phyloP scores from a whole-genome alignment of 257 asterid genomes.

The Galeopsis tetrahit region DNA sequence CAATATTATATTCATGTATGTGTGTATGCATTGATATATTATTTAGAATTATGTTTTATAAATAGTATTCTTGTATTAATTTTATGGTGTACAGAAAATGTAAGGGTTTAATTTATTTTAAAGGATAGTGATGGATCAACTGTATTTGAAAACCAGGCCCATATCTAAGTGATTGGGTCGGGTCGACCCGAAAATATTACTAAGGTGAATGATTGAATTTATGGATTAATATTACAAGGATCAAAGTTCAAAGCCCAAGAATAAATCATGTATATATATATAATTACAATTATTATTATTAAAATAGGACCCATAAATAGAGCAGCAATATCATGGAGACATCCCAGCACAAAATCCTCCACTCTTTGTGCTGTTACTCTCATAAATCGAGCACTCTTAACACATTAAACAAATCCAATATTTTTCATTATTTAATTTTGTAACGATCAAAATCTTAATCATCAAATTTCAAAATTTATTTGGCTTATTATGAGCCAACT shows the following conservation, averaged over 20 bases:
- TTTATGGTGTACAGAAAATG: neutral
- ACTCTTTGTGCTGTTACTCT: conserved; percentile 48
- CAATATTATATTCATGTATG: neutral
- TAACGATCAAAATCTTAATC: conserved; percentile 2
- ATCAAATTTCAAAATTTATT: conserved; percentile 26
- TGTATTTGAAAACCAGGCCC: neutral
- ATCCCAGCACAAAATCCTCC: conserved; percentile 64
- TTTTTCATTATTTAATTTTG: conserved; percentile 5
- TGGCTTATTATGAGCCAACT: conserved; percentile 17
- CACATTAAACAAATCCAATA: neutral
- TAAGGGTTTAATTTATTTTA: neutral
- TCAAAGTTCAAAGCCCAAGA: conserved; percentile 33
- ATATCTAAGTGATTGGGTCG: neutral
- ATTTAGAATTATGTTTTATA: no score
- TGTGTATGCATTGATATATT: no score
- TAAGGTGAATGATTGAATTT: conserved; percentile 21
- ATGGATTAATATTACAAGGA: conserved; percentile 5
- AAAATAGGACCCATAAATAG: conserved; percentile 29
- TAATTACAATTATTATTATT: neutral
- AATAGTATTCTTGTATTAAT: neutral
- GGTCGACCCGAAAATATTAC: neutral
- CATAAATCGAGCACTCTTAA: conserved; percentile 35
- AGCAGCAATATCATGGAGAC: conserved; percentile 49
- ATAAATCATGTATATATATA: neutral
- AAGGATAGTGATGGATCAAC: neutral